A percentile compares a stretch with the other conserved stretches of the same genome.
Evolutionary conservation across 495 filamentous ascomycete species (phyloP).

Genomic region (Lasiosphaeris hirsuta): DNA sequence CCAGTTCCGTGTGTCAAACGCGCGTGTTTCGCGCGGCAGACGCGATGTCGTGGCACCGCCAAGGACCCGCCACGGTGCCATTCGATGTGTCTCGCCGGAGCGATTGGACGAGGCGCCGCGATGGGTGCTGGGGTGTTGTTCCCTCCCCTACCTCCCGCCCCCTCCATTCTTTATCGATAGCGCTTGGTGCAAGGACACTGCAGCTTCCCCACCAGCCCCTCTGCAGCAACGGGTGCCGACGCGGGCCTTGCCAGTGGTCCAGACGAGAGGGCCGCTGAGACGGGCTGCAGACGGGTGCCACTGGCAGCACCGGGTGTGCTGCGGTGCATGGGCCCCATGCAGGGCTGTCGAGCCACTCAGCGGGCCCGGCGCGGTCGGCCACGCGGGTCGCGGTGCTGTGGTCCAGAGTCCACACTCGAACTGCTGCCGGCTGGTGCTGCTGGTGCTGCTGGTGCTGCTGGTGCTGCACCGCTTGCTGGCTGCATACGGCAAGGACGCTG

Average conservation of each 20-base stretch:
- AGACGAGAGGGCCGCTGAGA: slow-evolving; percentile 21
- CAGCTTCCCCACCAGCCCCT: slow-evolving; percentile 12
- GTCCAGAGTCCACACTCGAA: too few relatives aligned
- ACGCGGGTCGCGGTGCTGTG: slow-evolving; percentile 18
- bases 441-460: slow-evolving; percentile 9
- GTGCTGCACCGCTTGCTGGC: slow-evolving; percentile 6
- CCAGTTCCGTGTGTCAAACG: slow-evolving; percentile 28
- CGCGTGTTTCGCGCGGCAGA: slow-evolving; percentile 21
- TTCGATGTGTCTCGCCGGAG: not conserved
- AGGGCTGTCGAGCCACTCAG: slow-evolving; percentile 25
- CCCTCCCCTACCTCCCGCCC: not conserved
- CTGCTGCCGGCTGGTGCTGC: too few relatives aligned
- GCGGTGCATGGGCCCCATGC: slow-evolving; percentile 24
- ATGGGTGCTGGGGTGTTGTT: not conserved
- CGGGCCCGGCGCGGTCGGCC: slow-evolving; percentile 28
- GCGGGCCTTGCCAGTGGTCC: slow-evolving; percentile 23
- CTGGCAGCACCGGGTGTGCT: not conserved
- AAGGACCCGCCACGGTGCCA: slow-evolving; percentile 9
- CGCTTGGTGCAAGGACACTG: slow-evolving; percentile 19
- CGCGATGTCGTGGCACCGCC: slow-evolving; percentile 9
- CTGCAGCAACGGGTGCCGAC: slow-evolving; percentile 19
- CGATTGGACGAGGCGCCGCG: slow-evolving; percentile 11
- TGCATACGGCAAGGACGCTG: slow-evolving; percentile 19
- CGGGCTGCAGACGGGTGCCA: slow-evolving; percentile 17
- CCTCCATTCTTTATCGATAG: slow-evolving; percentile 31